Conservation (phyloP, 495 filamentous ascomycete genomes). For the Oidiodendron maius region DNA sequence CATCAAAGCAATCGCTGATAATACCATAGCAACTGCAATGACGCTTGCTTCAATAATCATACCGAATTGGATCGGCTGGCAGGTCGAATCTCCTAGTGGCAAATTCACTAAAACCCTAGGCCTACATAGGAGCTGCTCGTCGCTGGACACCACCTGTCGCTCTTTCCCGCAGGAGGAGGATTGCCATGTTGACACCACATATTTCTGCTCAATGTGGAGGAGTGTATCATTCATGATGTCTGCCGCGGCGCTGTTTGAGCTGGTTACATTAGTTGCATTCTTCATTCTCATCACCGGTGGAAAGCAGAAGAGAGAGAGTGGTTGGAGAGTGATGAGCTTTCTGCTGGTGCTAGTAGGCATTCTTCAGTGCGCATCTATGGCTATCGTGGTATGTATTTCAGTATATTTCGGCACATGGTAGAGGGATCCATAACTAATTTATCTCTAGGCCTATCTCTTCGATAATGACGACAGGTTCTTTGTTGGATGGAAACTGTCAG, state of each 20-base stretch:
- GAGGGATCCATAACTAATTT: constrained; percentile 5
- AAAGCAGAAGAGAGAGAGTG: constrained; percentile 63
- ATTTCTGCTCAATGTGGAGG: constrained; percentile 91
- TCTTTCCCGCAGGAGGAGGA: constrained; percentile 57
- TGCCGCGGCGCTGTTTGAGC: constrained; percentile 70
- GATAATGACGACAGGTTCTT: constrained; percentile 83
- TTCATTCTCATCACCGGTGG: constrained; percentile 70
- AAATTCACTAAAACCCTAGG: constrained; percentile 64
- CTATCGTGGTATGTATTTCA: constrained; percentile 62
- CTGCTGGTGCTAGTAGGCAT: constrained; percentile 55
- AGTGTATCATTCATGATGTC: constrained; percentile 81
- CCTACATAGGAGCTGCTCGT: constrained; percentile 72
- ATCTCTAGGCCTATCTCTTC: constrained; percentile 68
- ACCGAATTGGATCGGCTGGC: constrained; percentile 76
- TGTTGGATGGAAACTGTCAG: constrained; percentile 76
- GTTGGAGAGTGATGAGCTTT: constrained; percentile 68
- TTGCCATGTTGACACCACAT: constrained; percentile 59
- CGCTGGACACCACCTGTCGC: constrained; percentile 28
- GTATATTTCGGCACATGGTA: constrained; percentile 23
- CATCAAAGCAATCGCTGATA: neutral
- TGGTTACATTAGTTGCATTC: constrained; percentile 69
- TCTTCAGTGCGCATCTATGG: constrained; percentile 65
- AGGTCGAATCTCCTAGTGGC: constrained; percentile 45
- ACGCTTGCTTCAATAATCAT: constrained; percentile 69
- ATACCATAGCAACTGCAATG: constrained; percentile 60